Evolutionary conservation across 2,329 filamentous ascomycete genomes (phyloP), one percentile per base, ranked within the genome.

Genomic region (Hysterium pulicare): DNA sequence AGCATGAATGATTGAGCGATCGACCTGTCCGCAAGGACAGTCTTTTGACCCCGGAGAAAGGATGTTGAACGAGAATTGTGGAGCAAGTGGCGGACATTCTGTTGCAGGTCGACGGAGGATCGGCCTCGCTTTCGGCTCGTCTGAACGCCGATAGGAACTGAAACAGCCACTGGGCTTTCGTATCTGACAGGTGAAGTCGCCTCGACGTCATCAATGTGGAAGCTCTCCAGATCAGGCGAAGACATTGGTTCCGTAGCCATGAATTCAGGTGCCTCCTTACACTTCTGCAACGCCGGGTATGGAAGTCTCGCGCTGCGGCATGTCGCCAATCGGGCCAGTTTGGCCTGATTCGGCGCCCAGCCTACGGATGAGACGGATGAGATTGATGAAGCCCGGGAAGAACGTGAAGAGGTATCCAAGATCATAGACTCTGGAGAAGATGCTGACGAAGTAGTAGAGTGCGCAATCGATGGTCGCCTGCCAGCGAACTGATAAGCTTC

Each of bases 71-170:
- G 68, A 21, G 61, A 60, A 41, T 41, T 61, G 45, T 64, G 57
- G 26, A 87, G 69, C 53, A 86, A 72, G 40, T 82, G 77, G 41
- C 83, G 80, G 9, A 87, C 83, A 45, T 84, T 83, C 46, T 85
- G 80, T 57, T 86, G 83, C 69, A 69, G 56, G 44, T 86, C 82
- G 42, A 78, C 72, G 11, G 81, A 84, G 6, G 80, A 74, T 38
- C 82, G 73, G 55, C 76, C 78, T 52, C 83, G 77, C 71, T 86
- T 86, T 45, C 41, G 72, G 55, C 50, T 70, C 53, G 44, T 63
- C 67, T 41, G 24, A 23, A 33, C 40, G 23, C 55, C 52, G 30
- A 36, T 38, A 20, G 54, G 41, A 37, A 34, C 38, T 36, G 42
- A 35, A 30, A 51, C 50, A 8, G 51, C 46, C n/a, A 47, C 40